Percentiles rank a stretch among this genome's conserved stretches.
These are phyloP conservation scores for Hibiscus syriacus DNA, from an alignment of 345 rosid species.

Conservation along the genomic window DNA sequence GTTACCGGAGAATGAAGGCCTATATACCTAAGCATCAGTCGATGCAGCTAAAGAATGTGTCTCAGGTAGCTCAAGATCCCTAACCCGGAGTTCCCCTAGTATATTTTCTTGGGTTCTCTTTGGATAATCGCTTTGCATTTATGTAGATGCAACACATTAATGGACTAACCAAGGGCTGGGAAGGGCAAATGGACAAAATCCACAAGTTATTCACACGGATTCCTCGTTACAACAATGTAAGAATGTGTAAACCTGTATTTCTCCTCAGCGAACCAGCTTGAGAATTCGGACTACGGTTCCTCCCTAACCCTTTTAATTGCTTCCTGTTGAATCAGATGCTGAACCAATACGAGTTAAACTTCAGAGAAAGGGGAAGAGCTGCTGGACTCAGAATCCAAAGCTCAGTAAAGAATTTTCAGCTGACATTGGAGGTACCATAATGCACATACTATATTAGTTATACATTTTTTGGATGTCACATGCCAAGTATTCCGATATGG, in stretches of 20 bases:
- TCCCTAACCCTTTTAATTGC: not conserved
- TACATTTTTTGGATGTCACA: too few relatives aligned
- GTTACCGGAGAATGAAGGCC: slow-evolving; percentile 63
- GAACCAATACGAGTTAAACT: slow-evolving; percentile 70
- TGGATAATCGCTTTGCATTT: not conserved
- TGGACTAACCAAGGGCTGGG: slow-evolving; percentile 63
- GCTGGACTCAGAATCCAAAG: slow-evolving; percentile 65
- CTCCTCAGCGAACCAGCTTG: not conserved
- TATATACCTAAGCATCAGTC: slow-evolving; percentile 73
- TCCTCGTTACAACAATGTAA: slow-evolving; percentile 69
- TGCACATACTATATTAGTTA: too few relatives aligned
- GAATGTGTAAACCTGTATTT: not conserved
- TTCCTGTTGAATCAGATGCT: slow-evolving; percentile 31
- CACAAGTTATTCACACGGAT: slow-evolving; percentile 52
- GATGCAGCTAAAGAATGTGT: slow-evolving; percentile 46
- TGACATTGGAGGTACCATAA: slow-evolving; percentile 50
- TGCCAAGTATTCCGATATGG: too few relatives aligned
- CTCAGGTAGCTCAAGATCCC: slow-evolving; percentile 35
- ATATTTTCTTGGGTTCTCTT: too few relatives aligned
- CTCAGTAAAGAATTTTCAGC: slow-evolving; percentile 91
- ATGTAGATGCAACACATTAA: slow-evolving; percentile 53
- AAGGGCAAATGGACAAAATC: slow-evolving; percentile 47
- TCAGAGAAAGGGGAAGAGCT: slow-evolving; percentile 72
- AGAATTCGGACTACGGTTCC: not conserved
- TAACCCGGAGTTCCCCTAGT: not conserved